phyloP scores from a whole-genome alignment of 352 stramenopile species.

The Globisporangium camurandrum region DNA sequence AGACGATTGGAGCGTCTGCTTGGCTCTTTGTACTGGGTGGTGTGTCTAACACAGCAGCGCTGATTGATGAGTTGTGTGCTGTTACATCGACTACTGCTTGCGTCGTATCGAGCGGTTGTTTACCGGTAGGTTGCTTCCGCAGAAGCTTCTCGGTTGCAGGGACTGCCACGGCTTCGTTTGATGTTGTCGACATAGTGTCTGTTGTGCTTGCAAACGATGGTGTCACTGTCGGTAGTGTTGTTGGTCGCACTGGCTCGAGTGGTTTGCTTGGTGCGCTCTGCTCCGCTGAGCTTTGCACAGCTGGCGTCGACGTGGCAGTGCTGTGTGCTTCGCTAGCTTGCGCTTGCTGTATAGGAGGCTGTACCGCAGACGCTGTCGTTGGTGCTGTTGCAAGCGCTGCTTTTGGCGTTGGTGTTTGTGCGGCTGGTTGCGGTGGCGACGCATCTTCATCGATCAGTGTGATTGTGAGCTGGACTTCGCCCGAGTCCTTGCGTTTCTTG shows the following conservation, averaged over 20 bases:
- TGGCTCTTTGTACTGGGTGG: neutral
- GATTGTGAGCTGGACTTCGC: constrained; percentile 39
- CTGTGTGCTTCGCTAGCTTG: neutral
- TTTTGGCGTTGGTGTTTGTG: neutral
- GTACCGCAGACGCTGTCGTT: no score
- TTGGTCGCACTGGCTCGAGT: neutral
- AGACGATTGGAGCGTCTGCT: neutral
- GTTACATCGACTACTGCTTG: neutral
- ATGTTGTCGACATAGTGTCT: neutral
- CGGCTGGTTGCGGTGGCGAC: neutral
- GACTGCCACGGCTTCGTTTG: neutral
- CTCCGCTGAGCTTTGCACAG: neutral
- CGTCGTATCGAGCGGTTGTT: neutral
- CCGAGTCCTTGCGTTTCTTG: constrained; percentile 27
- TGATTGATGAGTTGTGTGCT: neutral
- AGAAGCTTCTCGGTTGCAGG: neutral
- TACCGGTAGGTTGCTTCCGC: neutral
- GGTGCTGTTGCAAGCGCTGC: neutral
- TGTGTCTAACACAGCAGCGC: neutral
- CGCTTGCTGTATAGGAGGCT: neutral
- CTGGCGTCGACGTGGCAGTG: neutral
- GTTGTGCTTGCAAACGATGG: neutral
- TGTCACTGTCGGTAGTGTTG: neutral
- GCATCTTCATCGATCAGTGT: constrained; percentile 18
- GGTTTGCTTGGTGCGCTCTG: neutral